Evolutionary conservation across 1,139 yeast species (phyloP), one percentile per base, ranked within the genome.

Genomic region (Casaregolazyma suthepensis): DNA sequence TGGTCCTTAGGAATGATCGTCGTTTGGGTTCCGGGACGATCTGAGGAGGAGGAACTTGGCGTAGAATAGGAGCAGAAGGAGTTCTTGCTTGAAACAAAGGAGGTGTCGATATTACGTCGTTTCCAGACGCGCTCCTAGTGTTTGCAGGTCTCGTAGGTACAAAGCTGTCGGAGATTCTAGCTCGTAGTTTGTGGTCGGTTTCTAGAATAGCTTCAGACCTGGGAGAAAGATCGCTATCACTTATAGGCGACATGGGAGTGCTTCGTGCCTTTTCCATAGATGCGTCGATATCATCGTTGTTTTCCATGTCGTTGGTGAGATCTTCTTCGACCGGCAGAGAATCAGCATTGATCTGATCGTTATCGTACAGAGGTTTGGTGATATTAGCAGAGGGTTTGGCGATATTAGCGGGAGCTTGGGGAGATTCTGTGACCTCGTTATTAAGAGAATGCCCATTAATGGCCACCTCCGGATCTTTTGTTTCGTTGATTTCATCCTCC

Each of bases 1-100:
- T 65, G 20, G 68, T 59, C 26, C 60, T 59, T 19, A 66, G 46
- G n/a, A 64, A 54, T 17, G 69, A 65, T 19, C 67, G 56, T n/a
- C 66, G 50, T 52, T 61, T 60, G 15, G 54, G 43, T 18, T 54
- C 45, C 18, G 40, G 17, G 2, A 35, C 13, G 17, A 35, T 35
- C 40, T 35, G 40, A 35, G 40, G 40, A 35, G 40, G 40, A 35
- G 40, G 18, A 13, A 35, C 40, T 15, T 35, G 40, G 17, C 17
- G 9, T 15, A 18, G 17, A 10, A 23, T 46, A 15, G 35, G 23
- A 23, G 45, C 26, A 17, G 22, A 19, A 22, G 26, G 5, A n/a
- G 26, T 17, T 42, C 26, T 42, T 10, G 15, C 5, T 22, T 19
- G 45, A 17, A 45, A n/a, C 17, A 15, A 13, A n/a, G 31, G 40